Conservation (phyloP, 176 grass and related monocot species). For the Themeda triandra region DNA sequence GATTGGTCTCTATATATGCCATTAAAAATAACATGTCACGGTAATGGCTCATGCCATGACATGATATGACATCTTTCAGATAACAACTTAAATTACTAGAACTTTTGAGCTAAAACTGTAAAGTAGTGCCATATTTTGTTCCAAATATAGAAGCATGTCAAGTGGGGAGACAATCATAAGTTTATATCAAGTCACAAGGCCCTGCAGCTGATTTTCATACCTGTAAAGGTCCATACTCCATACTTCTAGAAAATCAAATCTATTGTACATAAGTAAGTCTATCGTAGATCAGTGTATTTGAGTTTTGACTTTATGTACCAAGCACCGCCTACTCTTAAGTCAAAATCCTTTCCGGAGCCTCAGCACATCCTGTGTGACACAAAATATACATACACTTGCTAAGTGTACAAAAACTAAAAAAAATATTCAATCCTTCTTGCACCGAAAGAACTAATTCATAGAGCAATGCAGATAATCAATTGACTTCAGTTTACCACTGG, state of each 20-base stretch:
- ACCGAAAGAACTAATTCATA: background rate
- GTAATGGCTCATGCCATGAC: background rate
- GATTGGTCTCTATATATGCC: background rate
- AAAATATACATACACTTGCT: background rate
- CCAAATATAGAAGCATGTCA: conserved; percentile 17
- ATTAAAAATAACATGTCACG: background rate
- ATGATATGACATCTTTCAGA: background rate
- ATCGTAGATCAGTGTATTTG: background rate
- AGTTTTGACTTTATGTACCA: conserved; percentile 7
- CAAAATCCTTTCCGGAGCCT: background rate
- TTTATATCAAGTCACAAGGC: conserved; percentile 12
- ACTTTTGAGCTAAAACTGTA: conserved; percentile 1
- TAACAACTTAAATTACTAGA: background rate
- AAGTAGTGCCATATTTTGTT: conserved; percentile 4
- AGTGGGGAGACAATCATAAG: conserved; percentile 16
- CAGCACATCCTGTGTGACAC: background rate
- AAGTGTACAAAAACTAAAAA: background rate
- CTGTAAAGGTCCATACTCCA: too few relatives aligned
- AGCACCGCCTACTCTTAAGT: background rate
- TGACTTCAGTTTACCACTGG: conserved; percentile 4
- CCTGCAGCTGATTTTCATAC: too few relatives aligned
- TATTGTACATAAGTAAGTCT: background rate
- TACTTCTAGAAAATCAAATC: conserved; percentile 12
- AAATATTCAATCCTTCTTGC: conserved; percentile 10
- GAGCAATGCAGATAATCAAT: conserved; percentile 30